phyloP scores from a whole-genome alignment of 2,329 filamentous ascomycete genomes.

The Neoarthrinium moseri region DNA sequence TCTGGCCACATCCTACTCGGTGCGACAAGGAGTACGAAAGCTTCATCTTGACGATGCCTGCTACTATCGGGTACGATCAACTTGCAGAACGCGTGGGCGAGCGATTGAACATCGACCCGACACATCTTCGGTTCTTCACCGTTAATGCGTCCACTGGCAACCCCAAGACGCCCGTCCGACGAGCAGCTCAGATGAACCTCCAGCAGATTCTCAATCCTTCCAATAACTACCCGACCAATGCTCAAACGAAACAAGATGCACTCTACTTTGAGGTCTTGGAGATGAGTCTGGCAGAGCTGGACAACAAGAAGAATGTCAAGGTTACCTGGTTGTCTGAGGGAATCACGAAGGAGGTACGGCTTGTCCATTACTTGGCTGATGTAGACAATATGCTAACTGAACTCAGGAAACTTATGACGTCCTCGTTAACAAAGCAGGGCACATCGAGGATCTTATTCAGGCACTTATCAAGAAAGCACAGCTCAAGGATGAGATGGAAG shows the following conservation, averaged over 20 bases:
- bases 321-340: constrained; percentile 86
- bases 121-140: constrained; percentile 88
- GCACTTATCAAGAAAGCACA: constrained; percentile 78
- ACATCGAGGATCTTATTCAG: constrained; percentile 73
- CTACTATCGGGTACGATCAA: constrained; percentile 87
- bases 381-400: neutral
- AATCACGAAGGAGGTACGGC: constrained; percentile 78
- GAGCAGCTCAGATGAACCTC: constrained; percentile 68
- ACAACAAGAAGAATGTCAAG: constrained; percentile 86
- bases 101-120: constrained; percentile 72
- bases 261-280: constrained; percentile 93
- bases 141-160: constrained; percentile 75
- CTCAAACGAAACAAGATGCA: constrained; percentile 70
- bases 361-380: neutral
- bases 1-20: constrained; percentile 64
- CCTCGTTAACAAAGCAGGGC: constrained; percentile 83
- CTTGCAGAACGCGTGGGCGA: constrained; percentile 81
- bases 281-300: constrained; percentile 88
- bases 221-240: constrained; percentile 69
- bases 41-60: constrained; percentile 78
- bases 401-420: constrained; percentile 73
- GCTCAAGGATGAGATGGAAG: constrained; percentile 69
- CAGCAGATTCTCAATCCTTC: constrained; percentile 75
- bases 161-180: constrained; percentile 76
- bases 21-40: constrained; percentile 57